Conservation (phyloP, 2,329 filamentous ascomycete genomes). For the Xylariaceae sp. region DNA sequence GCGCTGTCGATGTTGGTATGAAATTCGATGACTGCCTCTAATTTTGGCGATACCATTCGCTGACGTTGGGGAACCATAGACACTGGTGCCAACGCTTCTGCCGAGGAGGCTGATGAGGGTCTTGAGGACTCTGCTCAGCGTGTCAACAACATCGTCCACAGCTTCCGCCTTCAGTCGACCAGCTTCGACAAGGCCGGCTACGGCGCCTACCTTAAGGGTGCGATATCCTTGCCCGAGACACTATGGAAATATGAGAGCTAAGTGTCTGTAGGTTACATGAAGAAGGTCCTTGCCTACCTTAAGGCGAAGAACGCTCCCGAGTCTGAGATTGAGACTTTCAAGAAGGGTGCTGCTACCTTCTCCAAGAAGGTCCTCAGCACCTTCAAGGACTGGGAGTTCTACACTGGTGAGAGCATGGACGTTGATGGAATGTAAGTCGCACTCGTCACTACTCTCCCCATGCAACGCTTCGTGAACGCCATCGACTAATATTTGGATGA, state of each 20-base stretch:
- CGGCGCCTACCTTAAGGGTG: slow-evolving; percentile 80
- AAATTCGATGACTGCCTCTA: slow-evolving; percentile 22
- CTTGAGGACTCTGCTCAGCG: slow-evolving; percentile 63
- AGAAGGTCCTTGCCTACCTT: slow-evolving; percentile 70
- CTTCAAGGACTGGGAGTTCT: slow-evolving; percentile 97
- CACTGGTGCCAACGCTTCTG: slow-evolving; percentile 93
- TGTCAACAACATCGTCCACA: slow-evolving; percentile 90
- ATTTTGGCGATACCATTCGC: slow-evolving; percentile 7
- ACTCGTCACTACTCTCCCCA: neutral
- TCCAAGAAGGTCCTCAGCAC: slow-evolving; percentile 75
- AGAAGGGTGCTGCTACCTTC: slow-evolving; percentile 66
- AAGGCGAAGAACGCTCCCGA: slow-evolving; percentile 56
- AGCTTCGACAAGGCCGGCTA: slow-evolving; percentile 84
- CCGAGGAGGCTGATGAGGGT: slow-evolving; percentile 77
- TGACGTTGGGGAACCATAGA: slow-evolving; percentile 44
- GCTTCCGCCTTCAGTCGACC: slow-evolving; percentile 80
- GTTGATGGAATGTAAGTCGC: slow-evolving; percentile 80
- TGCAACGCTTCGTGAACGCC: neutral
- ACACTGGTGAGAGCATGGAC: slow-evolving; percentile 87
- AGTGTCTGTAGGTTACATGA: slow-evolving; percentile 69
- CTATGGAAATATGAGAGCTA: slow-evolving; percentile 4
- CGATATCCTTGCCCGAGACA: slow-evolving; percentile 19
- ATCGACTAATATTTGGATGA: slow-evolving; percentile 14
- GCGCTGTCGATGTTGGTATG: slow-evolving; percentile 66
- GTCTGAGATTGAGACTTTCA: slow-evolving; percentile 70